Conservation (phyloP, 106 monocot genomes). For the Ottelia alismoides region DNA sequence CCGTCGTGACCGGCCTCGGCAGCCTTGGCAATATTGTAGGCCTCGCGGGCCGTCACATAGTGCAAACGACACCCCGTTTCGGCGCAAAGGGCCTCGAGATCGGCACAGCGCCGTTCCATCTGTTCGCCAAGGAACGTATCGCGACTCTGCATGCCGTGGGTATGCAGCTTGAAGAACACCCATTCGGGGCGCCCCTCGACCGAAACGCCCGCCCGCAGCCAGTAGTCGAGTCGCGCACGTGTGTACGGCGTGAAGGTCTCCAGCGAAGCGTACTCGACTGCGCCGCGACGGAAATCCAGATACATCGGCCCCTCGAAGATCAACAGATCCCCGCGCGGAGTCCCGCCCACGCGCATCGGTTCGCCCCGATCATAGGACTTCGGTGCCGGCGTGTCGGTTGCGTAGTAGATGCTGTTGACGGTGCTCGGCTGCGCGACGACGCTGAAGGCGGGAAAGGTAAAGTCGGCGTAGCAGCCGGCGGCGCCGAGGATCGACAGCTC, state of each 20-base stretch:
- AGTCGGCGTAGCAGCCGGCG: background rate
- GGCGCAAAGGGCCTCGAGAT: too few species aligned
- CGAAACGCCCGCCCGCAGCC: background rate
- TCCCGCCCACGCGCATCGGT: background rate
- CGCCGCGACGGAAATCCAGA: background rate
- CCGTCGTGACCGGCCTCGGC: too few species aligned
- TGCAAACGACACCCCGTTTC: too few species aligned
- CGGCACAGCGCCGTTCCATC: too few species aligned
- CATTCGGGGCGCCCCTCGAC: background rate
- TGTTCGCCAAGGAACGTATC: too few species aligned
- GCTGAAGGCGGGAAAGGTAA: background rate
- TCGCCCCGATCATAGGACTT: background rate
- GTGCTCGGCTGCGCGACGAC: background rate
- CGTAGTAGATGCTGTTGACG: background rate
- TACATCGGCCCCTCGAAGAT: background rate
- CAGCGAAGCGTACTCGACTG: background rate
- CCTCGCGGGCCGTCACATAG: too few species aligned
- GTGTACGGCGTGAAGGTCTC: background rate
- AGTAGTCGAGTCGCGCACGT: background rate
- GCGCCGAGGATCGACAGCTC: background rate
- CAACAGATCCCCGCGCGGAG: background rate
- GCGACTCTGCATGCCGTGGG: background rate
- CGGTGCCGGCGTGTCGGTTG: background rate
- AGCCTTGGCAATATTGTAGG: too few species aligned
- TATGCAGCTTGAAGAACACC: background rate